Evolutionary conservation across 129 eudicot genomes (phyloP).

Genomic region (Artemisia argyi): DNA sequence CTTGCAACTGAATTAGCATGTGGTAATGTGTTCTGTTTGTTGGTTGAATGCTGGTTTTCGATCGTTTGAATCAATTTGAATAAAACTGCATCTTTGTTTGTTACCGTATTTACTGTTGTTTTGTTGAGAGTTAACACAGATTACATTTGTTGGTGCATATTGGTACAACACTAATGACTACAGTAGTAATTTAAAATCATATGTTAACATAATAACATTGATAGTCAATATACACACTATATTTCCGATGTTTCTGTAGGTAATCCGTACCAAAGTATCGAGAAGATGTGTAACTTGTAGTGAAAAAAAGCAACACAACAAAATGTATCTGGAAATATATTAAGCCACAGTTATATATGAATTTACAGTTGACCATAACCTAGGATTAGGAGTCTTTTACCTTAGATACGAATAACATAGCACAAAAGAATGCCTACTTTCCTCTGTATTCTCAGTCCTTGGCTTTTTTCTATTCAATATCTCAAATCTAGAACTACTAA

Average conservation of each 20-base stretch:
- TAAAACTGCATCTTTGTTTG: no score
- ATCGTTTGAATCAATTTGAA: no score
- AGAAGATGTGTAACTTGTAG: neutral
- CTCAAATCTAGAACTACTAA: neutral
- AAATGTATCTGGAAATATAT: neutral
- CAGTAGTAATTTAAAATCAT: neutral
- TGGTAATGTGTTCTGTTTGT: no score
- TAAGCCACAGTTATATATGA: neutral
- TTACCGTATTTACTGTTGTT: no score
- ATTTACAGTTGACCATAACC: slow-evolving; percentile 11
- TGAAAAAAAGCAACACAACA: neutral
- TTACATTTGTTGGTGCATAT: no score
- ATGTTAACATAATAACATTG: neutral
- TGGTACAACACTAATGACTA: no score
- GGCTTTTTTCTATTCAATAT: neutral
- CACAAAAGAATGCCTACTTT: slow-evolving; percentile 10
- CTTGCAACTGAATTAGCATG: no score
- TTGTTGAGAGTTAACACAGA: no score
- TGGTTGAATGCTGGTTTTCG: no score
- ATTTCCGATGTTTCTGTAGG: no score
- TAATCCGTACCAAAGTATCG: neutral
- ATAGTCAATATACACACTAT: neutral
- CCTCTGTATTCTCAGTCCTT: neutral
- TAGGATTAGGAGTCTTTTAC: neutral
- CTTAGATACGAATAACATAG: neutral